A percentile compares a stretch with the other conserved stretches of the same genome.
phyloP scores from a whole-genome alignment of 2,329 filamentous ascomycete genomes.

The Trichophyton schoenleinii region DNA sequence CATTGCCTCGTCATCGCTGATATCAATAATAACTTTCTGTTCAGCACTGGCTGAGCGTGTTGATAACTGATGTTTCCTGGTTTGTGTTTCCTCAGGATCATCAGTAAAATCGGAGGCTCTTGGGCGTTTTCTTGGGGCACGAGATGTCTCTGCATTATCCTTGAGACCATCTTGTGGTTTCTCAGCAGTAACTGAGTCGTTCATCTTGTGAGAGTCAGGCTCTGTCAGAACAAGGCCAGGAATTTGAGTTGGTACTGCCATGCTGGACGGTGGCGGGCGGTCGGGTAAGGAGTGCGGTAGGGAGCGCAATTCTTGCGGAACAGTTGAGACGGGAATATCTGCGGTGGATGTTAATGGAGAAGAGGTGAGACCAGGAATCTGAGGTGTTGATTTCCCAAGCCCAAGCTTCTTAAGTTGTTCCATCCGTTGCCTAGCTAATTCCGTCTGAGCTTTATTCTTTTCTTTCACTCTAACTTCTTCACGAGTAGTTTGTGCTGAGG shows the following conservation, averaged over 20 bases:
- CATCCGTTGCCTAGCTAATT: constrained; percentile 64
- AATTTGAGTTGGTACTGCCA: constrained; percentile 28
- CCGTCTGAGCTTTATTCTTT: constrained; percentile 55
- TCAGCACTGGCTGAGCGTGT: constrained; percentile 33
- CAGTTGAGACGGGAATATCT: not conserved
- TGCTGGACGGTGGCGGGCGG: constrained; percentile 24
- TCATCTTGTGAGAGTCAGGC: constrained; percentile 2
- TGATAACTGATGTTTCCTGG: constrained; percentile 53
- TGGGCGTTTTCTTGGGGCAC: constrained; percentile 42
- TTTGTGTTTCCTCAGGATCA: constrained; percentile 33
- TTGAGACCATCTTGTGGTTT: not conserved
- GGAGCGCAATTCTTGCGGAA: not conserved
- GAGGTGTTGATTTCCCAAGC: constrained; percentile 24
- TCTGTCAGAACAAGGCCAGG: constrained; percentile 42
- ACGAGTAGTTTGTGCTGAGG: not conserved
- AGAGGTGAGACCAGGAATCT: constrained; percentile 8
- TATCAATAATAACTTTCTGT: constrained; percentile 63
- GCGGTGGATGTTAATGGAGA: constrained; percentile 11
- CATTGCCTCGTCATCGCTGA: constrained; percentile 57
- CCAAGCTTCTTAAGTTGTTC: constrained; percentile 54
- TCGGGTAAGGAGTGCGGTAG: constrained; percentile 27
- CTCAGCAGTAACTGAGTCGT: not conserved
- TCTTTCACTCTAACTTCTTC: constrained; percentile 23
- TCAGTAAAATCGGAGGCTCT: constrained; percentile 57
- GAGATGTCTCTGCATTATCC: constrained; percentile 5